Evolutionary conservation across 306 rosid genomes (phyloP).

Genomic region (Medicago truncatula): MtrunA17r5.0-ANR NC_053044.1:1097001-1097500

Average conservation of each 20-base stretch:
- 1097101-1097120: slow-evolving; percentile 49
- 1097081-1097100: slow-evolving; percentile 61
- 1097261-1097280: slow-evolving; percentile 56
- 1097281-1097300: slow-evolving; percentile 42
- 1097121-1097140: slow-evolving; percentile 48
- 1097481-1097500: not conserved
- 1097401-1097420: slow-evolving; percentile 37
- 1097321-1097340: not conserved
- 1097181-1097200: slow-evolving; percentile 44
- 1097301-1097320: not conserved
- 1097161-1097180: slow-evolving; percentile 63
- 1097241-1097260: slow-evolving; percentile 30
- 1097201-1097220: slow-evolving; percentile 19
- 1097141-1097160: slow-evolving; percentile 46
- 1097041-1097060: not conserved
- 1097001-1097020: slow-evolving; percentile 57
- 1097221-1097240: slow-evolving; percentile 47
- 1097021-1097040: slow-evolving; percentile 41
- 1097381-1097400: not conserved
- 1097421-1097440: not conserved
- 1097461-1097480: slow-evolving; percentile 19
- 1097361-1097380: not conserved
- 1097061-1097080: slow-evolving; percentile 64
- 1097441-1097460: not conserved
- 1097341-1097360: slow-evolving; percentile 18